Base-by-base conservation (phyloP, 176 grass and related monocot species). In the Oryza meyeriana region DNA sequence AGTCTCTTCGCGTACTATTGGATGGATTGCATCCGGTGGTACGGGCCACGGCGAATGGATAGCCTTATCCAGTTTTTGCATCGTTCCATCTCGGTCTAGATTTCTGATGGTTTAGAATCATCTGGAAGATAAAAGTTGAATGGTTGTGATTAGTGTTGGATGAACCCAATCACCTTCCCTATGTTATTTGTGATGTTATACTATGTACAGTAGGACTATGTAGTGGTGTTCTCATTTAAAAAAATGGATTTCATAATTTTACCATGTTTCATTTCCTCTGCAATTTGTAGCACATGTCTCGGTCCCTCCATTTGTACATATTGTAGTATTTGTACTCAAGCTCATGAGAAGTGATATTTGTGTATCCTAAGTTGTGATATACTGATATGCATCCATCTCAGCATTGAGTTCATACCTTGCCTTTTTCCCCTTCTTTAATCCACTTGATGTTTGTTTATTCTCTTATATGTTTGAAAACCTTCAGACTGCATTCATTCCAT, bases 401-500 rank as follows among this genome's bases (percentile, higher is more conserved):
- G 42, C 44, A 12, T 81, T 22, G 8, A 16, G 26, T 64, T 13
- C 28, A 27, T 14, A 28, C 33, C 14, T 59, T 20, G 10, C 16
- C 16, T 48, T 63, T 64, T 0, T 0, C 8, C 74, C 2, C 12
- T 66, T 33, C 13, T 33, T 10, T 1, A 8, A 61, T 72, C 16
- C 9, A 12, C 4, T 25, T 52, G 18, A 48, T 8, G 22, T 61
- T 61, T 63, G 25, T 31, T 26, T 59, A 2, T 61, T 64, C 1
- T 47, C 35, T 86, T 25, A 72, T 25, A 72, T 31, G 34, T 45
- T 75, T 78, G 28, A 6, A 44, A 22, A 68, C 33, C 50, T 84
- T 3, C 84, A 99, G 97, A 79, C 87, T 27, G 97, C 93, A 0
- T 70, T 99, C 30, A 74, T 99, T 27, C 97, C 97, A 4, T 99